Evolutionary conservation across 352 stramenopile genomes (phyloP).

Genomic region (Phytophthora colocasiae): DNA sequence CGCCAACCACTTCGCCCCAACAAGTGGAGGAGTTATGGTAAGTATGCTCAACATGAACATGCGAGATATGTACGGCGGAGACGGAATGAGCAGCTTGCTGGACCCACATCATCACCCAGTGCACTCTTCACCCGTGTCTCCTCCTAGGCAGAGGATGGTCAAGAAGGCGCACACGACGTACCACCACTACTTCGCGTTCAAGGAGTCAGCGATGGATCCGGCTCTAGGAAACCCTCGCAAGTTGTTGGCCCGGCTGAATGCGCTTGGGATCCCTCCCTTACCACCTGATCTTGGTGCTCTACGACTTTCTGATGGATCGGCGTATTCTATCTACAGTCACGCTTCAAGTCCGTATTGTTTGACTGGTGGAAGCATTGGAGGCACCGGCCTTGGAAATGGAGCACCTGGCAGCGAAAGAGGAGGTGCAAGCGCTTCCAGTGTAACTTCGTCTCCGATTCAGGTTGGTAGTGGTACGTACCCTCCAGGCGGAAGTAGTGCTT

Average conservation of each 20-base stretch:
- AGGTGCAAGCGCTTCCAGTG: constrained; percentile 28
- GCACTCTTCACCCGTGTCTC: constrained; percentile 55
- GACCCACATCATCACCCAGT: constrained; percentile 54
- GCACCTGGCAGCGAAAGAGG: constrained; percentile 41
- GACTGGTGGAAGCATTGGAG: constrained; percentile 21
- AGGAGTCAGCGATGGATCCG: constrained; percentile 84
- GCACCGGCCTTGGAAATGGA: constrained; percentile 20
- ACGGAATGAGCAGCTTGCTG: constrained; percentile 63
- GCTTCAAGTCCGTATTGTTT: constrained; percentile 69
- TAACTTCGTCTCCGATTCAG: constrained; percentile 36
- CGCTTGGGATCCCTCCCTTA: constrained; percentile 93
- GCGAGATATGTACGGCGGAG: constrained; percentile 79
- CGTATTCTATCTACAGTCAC: constrained; percentile 86
- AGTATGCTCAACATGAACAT: constrained; percentile 86
- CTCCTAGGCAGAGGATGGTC: constrained; percentile 61
- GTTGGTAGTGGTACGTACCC: constrained; percentile 41
- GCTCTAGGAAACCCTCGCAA: constrained; percentile 86
- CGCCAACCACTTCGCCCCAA: constrained; percentile 68
- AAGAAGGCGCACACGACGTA: constrained; percentile 75
- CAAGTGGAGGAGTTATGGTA: constrained; percentile 67
- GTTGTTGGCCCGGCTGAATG: constrained; percentile 89
- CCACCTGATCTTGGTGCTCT: constrained; percentile 91
- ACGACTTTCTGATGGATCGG: constrained; percentile 64
- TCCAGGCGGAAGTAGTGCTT: constrained; percentile 26
- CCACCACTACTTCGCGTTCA: constrained; percentile 79